Evolutionary conservation across 164 flowering plant genomes (phyloP).

Genomic region (Vitis rotundifolia): DNA sequence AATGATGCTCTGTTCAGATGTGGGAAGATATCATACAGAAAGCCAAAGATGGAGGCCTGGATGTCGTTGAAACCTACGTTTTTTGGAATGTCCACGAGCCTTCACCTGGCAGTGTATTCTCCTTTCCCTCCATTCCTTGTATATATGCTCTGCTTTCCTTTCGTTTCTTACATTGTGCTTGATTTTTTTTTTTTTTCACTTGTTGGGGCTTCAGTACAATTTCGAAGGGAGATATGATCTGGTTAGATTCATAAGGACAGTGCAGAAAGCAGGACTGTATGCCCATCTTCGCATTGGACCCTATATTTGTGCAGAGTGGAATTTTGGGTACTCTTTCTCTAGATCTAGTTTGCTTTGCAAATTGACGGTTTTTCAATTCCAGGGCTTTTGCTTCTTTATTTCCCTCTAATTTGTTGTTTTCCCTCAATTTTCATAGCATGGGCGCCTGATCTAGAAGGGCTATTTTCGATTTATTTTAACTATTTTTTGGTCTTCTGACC

Average conservation of each 20-base stretch:
- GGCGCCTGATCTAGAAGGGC: neutral
- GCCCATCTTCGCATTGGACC: conserved; percentile 90
- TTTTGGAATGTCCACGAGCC: conserved; percentile 92
- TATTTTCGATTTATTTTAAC: neutral
- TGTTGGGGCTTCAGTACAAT: conserved; percentile 52
- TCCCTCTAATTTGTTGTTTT: conserved; percentile 1
- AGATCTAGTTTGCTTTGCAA: conserved; percentile 3
- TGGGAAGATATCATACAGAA: conserved; percentile 81
- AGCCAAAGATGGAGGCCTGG: conserved; percentile 81
- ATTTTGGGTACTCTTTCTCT: conserved; percentile 60
- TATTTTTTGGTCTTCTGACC: neutral
- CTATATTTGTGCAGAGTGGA: conserved; percentile 93
- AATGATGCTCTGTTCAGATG: conserved; percentile 47
- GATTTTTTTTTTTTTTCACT: conserved; percentile 2
- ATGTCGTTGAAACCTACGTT: conserved; percentile 78
- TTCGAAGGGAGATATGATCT: conserved; percentile 86
- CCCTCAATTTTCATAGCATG: neutral
- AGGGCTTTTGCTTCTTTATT: neutral
- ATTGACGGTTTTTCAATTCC: too few species aligned
- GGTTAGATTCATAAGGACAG: conserved; percentile 72
- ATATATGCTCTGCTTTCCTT: neutral
- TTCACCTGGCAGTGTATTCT: conserved; percentile 58
- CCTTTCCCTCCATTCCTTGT: neutral
- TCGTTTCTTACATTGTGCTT: neutral
- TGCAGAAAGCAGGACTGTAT: conserved; percentile 80